Conservation (phyloP, 2,329 filamentous ascomycete species). For the Aspergillus unguis region DNA sequence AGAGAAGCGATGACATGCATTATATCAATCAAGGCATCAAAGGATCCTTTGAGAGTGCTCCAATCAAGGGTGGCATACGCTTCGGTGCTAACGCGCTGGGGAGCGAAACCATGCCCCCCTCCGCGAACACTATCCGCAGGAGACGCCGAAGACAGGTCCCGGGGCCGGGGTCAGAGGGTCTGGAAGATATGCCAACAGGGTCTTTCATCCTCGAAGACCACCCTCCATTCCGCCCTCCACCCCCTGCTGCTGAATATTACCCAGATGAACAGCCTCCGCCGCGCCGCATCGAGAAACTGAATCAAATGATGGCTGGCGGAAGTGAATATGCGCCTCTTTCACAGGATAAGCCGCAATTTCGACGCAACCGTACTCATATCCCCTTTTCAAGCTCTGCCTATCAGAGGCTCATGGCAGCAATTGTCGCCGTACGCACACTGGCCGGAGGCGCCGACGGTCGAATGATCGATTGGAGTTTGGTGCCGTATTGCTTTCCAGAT, state of each 20-base stretch:
- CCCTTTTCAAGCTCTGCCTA: slow-evolving; percentile 27
- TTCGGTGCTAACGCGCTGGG: slow-evolving; percentile 29
- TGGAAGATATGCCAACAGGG: background rate
- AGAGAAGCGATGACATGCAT: slow-evolving; percentile 19
- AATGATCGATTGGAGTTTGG: slow-evolving; percentile 46
- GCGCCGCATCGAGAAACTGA: slow-evolving; percentile 29
- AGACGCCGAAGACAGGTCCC: background rate
- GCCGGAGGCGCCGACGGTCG: slow-evolving; percentile 44
- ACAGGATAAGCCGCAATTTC: slow-evolving; percentile 17
- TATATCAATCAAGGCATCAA: slow-evolving; percentile 41
- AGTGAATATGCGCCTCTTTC: slow-evolving; percentile 4
- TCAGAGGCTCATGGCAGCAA: slow-evolving; percentile 40
- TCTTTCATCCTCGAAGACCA: background rate
- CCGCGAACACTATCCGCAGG: background rate
- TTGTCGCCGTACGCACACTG: slow-evolving; percentile 44
- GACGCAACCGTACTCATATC: slow-evolving; percentile 23
- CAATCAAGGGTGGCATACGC: slow-evolving; percentile 31
- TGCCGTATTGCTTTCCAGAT: slow-evolving; percentile 41
- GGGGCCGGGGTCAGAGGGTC: background rate
- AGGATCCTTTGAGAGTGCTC: slow-evolving; percentile 29
- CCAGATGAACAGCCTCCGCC: slow-evolving; percentile 9
- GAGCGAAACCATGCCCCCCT: background rate
- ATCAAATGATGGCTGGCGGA: slow-evolving; percentile 16
- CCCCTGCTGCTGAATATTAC: background rate
- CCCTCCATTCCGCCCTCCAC: background rate